phyloP scores from a whole-genome alignment of 371 early-diverging fungal genomes.

The Apophysomyces ossiformis region DNA sequence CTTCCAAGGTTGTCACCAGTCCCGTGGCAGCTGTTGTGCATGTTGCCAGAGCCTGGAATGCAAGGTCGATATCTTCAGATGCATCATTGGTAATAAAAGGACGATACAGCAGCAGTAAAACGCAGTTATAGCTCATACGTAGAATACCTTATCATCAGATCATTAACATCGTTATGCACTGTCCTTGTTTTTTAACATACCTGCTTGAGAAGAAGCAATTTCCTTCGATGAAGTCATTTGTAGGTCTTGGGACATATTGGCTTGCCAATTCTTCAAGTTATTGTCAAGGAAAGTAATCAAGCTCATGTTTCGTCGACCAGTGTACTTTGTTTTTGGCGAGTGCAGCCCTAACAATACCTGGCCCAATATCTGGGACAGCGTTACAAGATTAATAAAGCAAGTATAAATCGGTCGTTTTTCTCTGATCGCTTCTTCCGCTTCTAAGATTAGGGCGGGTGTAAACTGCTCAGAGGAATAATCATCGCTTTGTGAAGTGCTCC shows the following conservation, averaged over 20 bases:
- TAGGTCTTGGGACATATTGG: conserved; percentile 24
- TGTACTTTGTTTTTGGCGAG: conserved; percentile 30
- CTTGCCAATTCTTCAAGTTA: conserved; percentile 37
- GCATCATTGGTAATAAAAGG: conserved; percentile 18
- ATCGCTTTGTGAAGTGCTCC: background rate
- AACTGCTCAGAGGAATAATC: background rate
- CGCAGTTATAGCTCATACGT: conserved; percentile 28
- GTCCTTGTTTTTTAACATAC: background rate
- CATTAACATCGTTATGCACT: background rate
- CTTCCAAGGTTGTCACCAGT: conserved; percentile 25
- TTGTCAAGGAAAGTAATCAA: conserved; percentile 31
- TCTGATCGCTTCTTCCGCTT: conserved; percentile 24
- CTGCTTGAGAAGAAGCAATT: background rate
- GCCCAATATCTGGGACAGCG: conserved; percentile 35
- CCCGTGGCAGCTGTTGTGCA: conserved; percentile 40
- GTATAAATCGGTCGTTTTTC: conserved; percentile 28
- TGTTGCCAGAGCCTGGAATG: conserved; percentile 35
- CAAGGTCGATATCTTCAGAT: conserved; percentile 22
- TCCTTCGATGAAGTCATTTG: background rate
- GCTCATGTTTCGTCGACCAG: conserved; percentile 21
- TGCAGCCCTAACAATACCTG: conserved; percentile 36
- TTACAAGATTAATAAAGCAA: conserved; percentile 31
- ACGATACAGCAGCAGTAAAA: conserved; percentile 24
- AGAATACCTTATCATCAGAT: conserved; percentile 1
- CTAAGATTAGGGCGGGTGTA: conserved; percentile 25